Evolutionary conservation across 768 basidiomycete species (phyloP).

Genomic region (Tylopilus sp.): DNA sequence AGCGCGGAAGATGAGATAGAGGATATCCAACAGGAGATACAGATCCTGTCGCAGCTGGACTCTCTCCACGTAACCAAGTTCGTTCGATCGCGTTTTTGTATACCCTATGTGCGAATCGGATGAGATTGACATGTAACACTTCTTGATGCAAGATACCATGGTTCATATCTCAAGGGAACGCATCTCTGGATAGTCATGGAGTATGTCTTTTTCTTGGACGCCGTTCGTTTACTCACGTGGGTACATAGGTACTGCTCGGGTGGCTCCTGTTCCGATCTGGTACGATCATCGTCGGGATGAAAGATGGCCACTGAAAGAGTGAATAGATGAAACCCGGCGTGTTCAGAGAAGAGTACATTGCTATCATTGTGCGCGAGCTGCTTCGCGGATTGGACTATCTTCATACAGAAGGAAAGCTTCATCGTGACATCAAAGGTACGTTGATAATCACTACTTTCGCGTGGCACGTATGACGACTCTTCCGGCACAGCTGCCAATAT

Average conservation of each 20-base stretch:
- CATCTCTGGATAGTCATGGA: slow-evolving; percentile 99
- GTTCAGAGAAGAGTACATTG: slow-evolving; percentile 98
- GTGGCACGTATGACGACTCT: background rate
- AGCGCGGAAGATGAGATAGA: slow-evolving; percentile 99
- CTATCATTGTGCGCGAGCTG: slow-evolving; percentile 91
- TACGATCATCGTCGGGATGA: slow-evolving; percentile 36
- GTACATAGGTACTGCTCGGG: slow-evolving; percentile 85
- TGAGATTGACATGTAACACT: slow-evolving; percentile 30
- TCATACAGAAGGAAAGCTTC: slow-evolving; percentile 93
- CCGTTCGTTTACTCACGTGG: slow-evolving; percentile 9
- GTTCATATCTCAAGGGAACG: slow-evolving; percentile 92
- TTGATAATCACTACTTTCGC: background rate
- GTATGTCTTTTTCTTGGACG: slow-evolving; percentile 41
- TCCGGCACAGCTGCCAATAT: slow-evolving; percentile 80
- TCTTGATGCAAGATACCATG: slow-evolving; percentile 72
- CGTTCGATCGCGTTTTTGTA: slow-evolving; percentile 35
- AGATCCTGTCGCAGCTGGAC: slow-evolving; percentile 94
- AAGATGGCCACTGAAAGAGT: slow-evolving; percentile 6
- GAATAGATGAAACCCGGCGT: slow-evolving; percentile 95
- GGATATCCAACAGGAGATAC: slow-evolving; percentile 98
- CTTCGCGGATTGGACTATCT: slow-evolving; percentile 92
- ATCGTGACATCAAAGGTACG: slow-evolving; percentile 97
- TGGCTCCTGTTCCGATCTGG: slow-evolving; percentile 95
- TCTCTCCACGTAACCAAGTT: slow-evolving; percentile 95
- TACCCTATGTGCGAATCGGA: slow-evolving; percentile 26